phyloP scores from a whole-genome alignment of 2,329 filamentous ascomycete species.

The Colletotrichum sidae region DNA sequence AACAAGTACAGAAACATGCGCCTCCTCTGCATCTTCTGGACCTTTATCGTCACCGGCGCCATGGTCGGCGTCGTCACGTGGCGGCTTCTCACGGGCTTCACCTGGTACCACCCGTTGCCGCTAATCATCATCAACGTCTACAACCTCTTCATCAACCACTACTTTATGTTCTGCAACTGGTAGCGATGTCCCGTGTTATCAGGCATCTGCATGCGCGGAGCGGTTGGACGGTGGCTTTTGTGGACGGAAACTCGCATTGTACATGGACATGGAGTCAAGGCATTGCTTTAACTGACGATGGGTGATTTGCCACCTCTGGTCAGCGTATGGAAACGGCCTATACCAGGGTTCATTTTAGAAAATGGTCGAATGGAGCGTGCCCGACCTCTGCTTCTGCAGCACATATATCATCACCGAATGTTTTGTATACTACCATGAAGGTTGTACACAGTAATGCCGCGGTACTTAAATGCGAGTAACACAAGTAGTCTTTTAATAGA shows the following conservation, averaged over 20 bases:
- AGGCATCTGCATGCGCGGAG: neutral
- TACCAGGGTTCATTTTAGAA: conserved; percentile 6
- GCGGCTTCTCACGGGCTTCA: conserved; percentile 47
- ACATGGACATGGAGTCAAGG: conserved; percentile 26
- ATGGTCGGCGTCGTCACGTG: conserved; percentile 50
- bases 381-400: conserved; percentile 9
- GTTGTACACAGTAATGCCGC: too few species aligned
- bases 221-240: conserved; percentile 7
- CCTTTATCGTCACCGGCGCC: conserved; percentile 45
- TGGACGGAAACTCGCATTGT: conserved; percentile 20
- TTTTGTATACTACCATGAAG: conserved; percentile 27
- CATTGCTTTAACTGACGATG: conserved; percentile 16
- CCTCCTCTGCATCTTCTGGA: conserved; percentile 52
- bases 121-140: conserved; percentile 52
- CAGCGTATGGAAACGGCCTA: conserved; percentile 17
- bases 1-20: conserved; percentile 58
- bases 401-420: conserved; percentile 11
- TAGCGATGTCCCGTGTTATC: conserved; percentile 4
- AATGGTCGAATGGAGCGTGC: too few species aligned
- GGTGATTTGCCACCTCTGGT: neutral
- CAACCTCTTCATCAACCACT: conserved; percentile 53
- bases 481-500: too few species aligned
- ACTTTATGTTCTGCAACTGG: conserved; percentile 51
- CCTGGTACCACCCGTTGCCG: conserved; percentile 54
- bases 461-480: too few species aligned